Evolutionary conservation across 1,284 basidiomycete species (phyloP).

Genomic region (Fomitopsis schrenkii): DNA sequence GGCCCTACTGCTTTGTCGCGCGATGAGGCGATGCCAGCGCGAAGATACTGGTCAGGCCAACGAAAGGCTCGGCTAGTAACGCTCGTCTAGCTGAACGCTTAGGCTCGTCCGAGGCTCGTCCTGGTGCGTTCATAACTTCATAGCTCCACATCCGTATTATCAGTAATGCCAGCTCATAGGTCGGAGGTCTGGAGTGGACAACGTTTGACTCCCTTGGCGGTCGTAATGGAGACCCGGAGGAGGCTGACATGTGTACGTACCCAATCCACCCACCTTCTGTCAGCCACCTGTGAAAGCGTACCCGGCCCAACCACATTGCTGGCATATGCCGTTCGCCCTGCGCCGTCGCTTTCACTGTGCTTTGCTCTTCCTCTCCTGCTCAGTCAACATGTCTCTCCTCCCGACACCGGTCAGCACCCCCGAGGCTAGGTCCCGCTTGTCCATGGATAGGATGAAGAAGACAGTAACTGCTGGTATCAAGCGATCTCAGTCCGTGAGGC

Average conservation of each 20-base stretch:
- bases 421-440: neutral
- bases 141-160: no score
- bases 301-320: neutral
- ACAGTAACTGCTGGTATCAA: neutral
- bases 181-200: neutral
- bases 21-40: no score
- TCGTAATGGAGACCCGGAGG: neutral
- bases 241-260: neutral
- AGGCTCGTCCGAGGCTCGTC: no score
- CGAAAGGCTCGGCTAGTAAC: no score
- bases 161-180: neutral
- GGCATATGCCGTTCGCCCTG: neutral
- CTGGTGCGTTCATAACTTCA: no score
- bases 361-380: neutral
- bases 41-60: no score
- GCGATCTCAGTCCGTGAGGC: neutral
- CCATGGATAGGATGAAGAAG: neutral
- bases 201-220: neutral
- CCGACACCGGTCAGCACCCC: neutral
- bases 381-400: slow-evolving; percentile 6
- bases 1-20: no score
- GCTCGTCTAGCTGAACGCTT: no score
- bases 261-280: neutral
- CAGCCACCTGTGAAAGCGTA: neutral
- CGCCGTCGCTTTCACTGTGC: neutral